Conservation (phyloP, 768 basidiomycete species). For the Lactifluus piperatus region DNA sequence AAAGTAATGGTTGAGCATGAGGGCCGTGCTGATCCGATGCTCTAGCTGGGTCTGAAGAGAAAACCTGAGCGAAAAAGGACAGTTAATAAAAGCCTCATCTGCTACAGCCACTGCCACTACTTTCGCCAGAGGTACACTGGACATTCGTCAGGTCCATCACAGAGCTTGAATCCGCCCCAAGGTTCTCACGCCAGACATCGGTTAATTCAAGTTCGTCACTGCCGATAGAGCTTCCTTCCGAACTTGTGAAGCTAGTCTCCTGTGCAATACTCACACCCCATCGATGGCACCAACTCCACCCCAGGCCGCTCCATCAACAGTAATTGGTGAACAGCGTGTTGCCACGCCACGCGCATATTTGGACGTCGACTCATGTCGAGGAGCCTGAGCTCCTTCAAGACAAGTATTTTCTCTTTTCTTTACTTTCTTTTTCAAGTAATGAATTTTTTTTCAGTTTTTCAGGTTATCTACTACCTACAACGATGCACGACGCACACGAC, state of each 20-base stretch:
- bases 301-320: too few relatives aligned
- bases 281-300: too few relatives aligned
- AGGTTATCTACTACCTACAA: too few relatives aligned
- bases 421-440: too few relatives aligned
- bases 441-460: too few relatives aligned
- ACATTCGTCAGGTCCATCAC: slow-evolving; percentile 24
- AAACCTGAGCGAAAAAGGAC: not conserved
- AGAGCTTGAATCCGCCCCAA: slow-evolving; percentile 24
- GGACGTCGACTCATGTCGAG: too few relatives aligned
- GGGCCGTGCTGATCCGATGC: slow-evolving; percentile 13
- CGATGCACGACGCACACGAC: too few relatives aligned
- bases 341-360: too few relatives aligned
- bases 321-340: too few relatives aligned
- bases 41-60: slow-evolving; percentile 1
- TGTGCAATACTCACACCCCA: slow-evolving; percentile 4
- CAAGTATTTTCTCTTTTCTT: too few relatives aligned
- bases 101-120: too few relatives aligned
- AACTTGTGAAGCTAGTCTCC: slow-evolving; percentile 32
- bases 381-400: too few relatives aligned
- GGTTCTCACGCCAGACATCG: slow-evolving; percentile 34
- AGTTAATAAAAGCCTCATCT: slow-evolving; percentile 9
- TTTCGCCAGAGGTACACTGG: slow-evolving; percentile 5
- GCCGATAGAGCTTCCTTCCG: slow-evolving; percentile 44
- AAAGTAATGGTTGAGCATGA: slow-evolving; percentile 23
- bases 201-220: slow-evolving; percentile 67